phyloP scores from a whole-genome alignment of 2,329 filamentous ascomycete genomes.

The Fusarium ramigenum region DNA sequence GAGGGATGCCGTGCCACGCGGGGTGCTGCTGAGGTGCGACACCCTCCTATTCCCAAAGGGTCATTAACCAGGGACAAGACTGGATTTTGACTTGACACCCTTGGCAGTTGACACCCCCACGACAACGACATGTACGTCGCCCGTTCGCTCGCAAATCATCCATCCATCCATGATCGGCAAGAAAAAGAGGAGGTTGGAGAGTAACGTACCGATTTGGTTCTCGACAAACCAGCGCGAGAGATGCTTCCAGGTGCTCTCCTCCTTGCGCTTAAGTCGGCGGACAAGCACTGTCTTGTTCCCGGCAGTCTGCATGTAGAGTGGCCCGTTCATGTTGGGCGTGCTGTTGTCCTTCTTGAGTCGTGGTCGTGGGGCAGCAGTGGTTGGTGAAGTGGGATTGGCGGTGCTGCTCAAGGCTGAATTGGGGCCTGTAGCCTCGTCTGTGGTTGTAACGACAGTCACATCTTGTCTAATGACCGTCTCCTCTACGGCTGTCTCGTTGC shows the following conservation, averaged over 20 bases:
- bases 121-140: neutral
- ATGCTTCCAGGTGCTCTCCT: conserved; percentile 68
- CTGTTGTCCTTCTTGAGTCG: conserved; percentile 47
- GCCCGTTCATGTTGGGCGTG: conserved; percentile 60
- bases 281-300: conserved; percentile 63
- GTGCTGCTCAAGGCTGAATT: conserved; percentile 9
- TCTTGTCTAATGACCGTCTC: conserved; percentile 16
- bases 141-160: conserved; percentile 1
- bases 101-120: conserved; percentile 13
- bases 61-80: conserved; percentile 12
- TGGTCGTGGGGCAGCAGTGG: conserved; percentile 37
- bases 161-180: neutral
- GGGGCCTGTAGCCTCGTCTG: conserved; percentile 3
- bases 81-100: conserved; percentile 21
- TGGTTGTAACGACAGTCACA: conserved; percentile 8
- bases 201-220: conserved; percentile 79
- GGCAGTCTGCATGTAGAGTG: conserved; percentile 66
- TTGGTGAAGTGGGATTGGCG: conserved; percentile 26
- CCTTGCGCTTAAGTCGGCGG: conserved; percentile 68
- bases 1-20: conserved; percentile 39
- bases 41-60: conserved; percentile 15
- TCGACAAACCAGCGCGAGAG: conserved; percentile 76
- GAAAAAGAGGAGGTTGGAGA: conserved; percentile 13
- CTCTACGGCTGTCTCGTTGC: conserved; percentile 23
- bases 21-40: conserved; percentile 32